Conservation (phyloP, 2,329 filamentous ascomycete genomes). For the Macrophomina phaseolina region DNA sequence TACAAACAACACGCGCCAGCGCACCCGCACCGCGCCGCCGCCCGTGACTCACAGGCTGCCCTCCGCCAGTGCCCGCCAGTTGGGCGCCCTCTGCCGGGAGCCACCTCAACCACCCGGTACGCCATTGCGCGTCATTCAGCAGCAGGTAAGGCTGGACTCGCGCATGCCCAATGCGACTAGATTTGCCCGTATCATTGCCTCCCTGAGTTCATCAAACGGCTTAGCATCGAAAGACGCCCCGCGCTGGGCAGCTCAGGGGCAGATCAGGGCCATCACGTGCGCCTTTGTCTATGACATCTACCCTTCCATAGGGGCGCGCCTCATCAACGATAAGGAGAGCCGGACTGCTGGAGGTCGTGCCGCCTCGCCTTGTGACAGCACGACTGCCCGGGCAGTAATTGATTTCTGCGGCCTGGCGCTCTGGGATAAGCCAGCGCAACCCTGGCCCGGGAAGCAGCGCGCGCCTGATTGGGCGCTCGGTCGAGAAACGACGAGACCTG, state of each 20-base stretch:
- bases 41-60: conserved; percentile 13
- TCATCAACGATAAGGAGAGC: conserved; percentile 6
- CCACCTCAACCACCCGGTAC: not conserved
- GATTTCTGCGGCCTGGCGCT: not conserved
- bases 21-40: conserved; percentile 19
- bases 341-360: not conserved
- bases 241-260: conserved; percentile 14
- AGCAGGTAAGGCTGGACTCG: conserved; percentile 2
- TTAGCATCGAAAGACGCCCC: conserved; percentile 10
- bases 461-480: conserved; percentile 19
- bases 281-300: conserved; percentile 2
- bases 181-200: conserved; percentile 13
- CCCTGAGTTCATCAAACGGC: conserved; percentile 25
- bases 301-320: not conserved
- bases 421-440: conserved; percentile 8
- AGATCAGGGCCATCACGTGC: conserved; percentile 23
- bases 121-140: conserved; percentile 9
- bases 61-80: not conserved
- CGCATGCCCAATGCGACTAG: conserved; percentile 12
- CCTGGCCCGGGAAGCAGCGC: not conserved
- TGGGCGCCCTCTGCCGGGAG: conserved; percentile 6
- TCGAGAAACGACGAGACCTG: conserved; percentile 14
- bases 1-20: conserved; percentile 24
- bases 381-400: conserved; percentile 7
- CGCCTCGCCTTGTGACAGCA: conserved; percentile 3